Evolutionary conservation across 257 asterid species (phyloP).

Genomic region (Handroanthus guayacan): DNA sequence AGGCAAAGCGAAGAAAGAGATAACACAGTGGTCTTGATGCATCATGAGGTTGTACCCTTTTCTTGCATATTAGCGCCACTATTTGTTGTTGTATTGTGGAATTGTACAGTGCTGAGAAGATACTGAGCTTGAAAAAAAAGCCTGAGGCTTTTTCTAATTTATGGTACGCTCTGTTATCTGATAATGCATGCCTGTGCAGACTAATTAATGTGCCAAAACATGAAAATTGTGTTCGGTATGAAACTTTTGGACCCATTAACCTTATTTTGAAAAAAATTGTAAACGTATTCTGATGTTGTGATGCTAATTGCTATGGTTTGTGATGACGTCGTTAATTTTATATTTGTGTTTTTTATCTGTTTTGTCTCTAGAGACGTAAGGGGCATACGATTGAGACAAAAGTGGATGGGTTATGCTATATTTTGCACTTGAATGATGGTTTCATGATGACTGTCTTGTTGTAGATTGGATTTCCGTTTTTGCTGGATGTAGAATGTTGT

Average conservation of each 20-base stretch:
- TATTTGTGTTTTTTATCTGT: slow-evolving; percentile 8
- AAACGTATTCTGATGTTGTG: slow-evolving; percentile 3
- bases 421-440: no score
- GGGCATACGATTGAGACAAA: not conserved
- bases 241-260: slow-evolving; percentile 19
- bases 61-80: slow-evolving; percentile 45
- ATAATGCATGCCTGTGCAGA: slow-evolving; percentile 35
- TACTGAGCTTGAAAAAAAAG: slow-evolving; percentile 32
- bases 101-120: slow-evolving; percentile 62
- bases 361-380: not conserved
- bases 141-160: slow-evolving; percentile 40
- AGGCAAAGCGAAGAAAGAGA: slow-evolving; percentile 68
- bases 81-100: slow-evolving; percentile 47
- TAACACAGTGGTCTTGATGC: slow-evolving; percentile 37
- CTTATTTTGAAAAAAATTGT: not conserved
- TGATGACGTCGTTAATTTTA: not conserved
- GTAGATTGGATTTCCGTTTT: no score
- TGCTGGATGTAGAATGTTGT: no score
- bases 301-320: slow-evolving; percentile 1
- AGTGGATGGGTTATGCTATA: no score
- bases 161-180: slow-evolving; percentile 35
- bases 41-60: slow-evolving; percentile 41
- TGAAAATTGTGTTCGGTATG: slow-evolving; percentile 18
- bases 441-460: no score
- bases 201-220: not conserved